These are phyloP conservation scores for Funneliformis caledonium DNA, from an alignment of 371 early-diverging fungal genomes.

Conservation along the genomic window DNA sequence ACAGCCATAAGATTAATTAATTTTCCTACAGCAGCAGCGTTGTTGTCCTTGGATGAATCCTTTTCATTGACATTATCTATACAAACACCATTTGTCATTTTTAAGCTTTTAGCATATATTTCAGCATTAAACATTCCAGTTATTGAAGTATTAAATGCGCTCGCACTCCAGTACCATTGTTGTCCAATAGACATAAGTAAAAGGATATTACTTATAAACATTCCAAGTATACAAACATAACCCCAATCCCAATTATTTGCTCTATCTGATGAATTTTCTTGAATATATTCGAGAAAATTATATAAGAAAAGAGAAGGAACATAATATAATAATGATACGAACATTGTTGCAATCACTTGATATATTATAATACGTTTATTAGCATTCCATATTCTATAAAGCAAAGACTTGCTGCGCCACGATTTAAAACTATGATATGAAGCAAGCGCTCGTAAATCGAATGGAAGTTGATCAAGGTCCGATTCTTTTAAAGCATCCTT, in stretches of 20 bases:
- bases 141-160: background rate
- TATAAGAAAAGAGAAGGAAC: constrained; percentile 52
- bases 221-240: constrained; percentile 20
- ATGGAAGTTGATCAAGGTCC: constrained; percentile 9
- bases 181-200: background rate
- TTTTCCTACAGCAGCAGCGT: constrained; percentile 56
- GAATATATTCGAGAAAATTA: constrained; percentile 37
- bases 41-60: background rate
- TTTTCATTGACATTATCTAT: background rate
- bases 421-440: background rate
- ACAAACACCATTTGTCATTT: background rate
- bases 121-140: constrained; percentile 18
- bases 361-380: background rate
- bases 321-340: background rate
- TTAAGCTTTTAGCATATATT: constrained; percentile 24
- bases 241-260: background rate
- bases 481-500: background rate
- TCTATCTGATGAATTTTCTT: background rate
- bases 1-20: constrained; percentile 83
- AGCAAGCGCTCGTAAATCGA: background rate
- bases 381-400: constrained; percentile 4
- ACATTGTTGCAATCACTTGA: background rate
- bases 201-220: constrained; percentile 7
- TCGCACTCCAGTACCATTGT: constrained; percentile 26
- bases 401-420: background rate